Evolutionary conservation across 768 basidiomycete species (phyloP).

Genomic region (Fibroporia radiculosa): DNA sequence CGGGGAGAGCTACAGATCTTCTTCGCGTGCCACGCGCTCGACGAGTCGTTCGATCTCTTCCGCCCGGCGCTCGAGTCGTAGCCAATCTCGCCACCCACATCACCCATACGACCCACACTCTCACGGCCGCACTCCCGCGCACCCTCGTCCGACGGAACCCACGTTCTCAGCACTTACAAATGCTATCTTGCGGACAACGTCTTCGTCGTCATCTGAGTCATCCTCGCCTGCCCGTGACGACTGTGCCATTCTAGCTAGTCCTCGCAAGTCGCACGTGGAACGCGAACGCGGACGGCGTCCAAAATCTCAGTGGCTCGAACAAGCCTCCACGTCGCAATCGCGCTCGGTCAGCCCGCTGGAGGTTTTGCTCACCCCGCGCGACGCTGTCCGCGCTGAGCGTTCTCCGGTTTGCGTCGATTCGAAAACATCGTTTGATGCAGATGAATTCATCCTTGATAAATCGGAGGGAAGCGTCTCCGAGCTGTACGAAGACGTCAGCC

Average conservation of each 20-base stretch:
- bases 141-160: slow-evolving; percentile 12
- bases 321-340: slow-evolving; percentile 21
- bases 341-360: slow-evolving; percentile 44
- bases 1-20: slow-evolving; percentile 30
- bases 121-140: slow-evolving; percentile 12
- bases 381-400: slow-evolving; percentile 8
- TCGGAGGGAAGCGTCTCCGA: not conserved
- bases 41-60: slow-evolving; percentile 32
- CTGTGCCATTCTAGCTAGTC: slow-evolving; percentile 10
- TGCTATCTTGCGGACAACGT: slow-evolving; percentile 19
- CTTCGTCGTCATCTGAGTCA: slow-evolving; percentile 10
- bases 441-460: not conserved
- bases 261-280: slow-evolving; percentile 7
- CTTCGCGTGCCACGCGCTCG: slow-evolving; percentile 40
- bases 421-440: too few species aligned
- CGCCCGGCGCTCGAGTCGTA: slow-evolving; percentile 31
- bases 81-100: slow-evolving; percentile 29
- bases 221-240: slow-evolving; percentile 7
- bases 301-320: slow-evolving; percentile 1
- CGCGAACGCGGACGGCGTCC: slow-evolving; percentile 12
- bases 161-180: slow-evolving; percentile 16
- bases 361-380: slow-evolving; percentile 36
- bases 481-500: not conserved
- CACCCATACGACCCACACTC: slow-evolving; percentile 18
- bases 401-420: not conserved